phyloP scores from a whole-genome alignment of 306 rosid species.

The Ammopiptanthus mongolicus region DNA sequence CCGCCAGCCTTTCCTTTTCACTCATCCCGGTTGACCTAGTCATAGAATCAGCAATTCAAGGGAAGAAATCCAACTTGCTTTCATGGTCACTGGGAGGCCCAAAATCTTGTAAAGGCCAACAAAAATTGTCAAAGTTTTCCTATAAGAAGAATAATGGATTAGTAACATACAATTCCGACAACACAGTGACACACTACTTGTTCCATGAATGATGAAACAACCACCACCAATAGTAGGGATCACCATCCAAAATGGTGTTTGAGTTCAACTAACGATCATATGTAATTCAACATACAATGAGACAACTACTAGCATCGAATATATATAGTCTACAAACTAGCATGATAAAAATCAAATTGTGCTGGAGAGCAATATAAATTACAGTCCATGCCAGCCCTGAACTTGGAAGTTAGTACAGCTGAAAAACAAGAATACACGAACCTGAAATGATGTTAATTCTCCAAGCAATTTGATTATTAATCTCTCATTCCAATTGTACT shows the following conservation, averaged over 20 bases:
- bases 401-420: neutral
- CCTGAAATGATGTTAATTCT: neutral
- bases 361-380: neutral
- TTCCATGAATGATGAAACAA: neutral
- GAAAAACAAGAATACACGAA: neutral
- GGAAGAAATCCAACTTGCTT: constrained; percentile 50
- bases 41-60: constrained; percentile 56
- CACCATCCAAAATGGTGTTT: neutral
- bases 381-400: neutral
- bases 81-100: constrained; percentile 42
- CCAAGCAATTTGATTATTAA: neutral
- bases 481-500: neutral
- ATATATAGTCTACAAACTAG: neutral
- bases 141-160: neutral
- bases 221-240: neutral
- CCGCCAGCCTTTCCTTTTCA: constrained; percentile 16
- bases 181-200: neutral
- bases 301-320: neutral
- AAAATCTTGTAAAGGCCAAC: constrained; percentile 30
- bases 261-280: neutral
- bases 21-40: constrained; percentile 13
- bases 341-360: neutral
- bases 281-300: neutral
- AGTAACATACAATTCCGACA: neutral
- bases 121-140: neutral